Base-by-base conservation (phyloP, 2,329 filamentous ascomycete genomes). In the Ilyonectria destructans region DNA sequence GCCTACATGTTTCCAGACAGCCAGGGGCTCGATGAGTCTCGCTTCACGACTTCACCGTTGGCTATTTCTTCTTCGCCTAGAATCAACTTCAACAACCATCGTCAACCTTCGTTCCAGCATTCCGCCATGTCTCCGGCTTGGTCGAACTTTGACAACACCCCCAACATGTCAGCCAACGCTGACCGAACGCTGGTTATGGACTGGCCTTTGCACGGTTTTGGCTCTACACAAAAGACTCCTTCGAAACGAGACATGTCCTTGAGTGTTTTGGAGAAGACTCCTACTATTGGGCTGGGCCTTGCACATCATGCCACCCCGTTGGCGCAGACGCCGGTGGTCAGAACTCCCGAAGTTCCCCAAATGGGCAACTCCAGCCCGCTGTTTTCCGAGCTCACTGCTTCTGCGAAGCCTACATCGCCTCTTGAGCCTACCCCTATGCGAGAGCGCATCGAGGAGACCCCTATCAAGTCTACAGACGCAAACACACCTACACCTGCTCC, bases 1-100 rank as follows among this genome's bases (percentile, higher is more conserved):
- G 74, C 77, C 29, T 60, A 72, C 40, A 62, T 80, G 48, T 80
- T 82, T 61, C 77, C 79, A 13, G 49, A 67, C 2, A 77, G 64
- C 59, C 77, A 80, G 58, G 77, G 74, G 3, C 69, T 71, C 19
- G 74, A 79, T n/a, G 76, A 77, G 40, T 74, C 75, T 37, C 71
- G 43, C 2, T 76, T 75, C 10, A 70, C 73, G 13, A 57, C 59
- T 4, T 71, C 75, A 2, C 75, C 75, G 8, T 77, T 72, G 1
- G 65, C 70, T 2, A 68, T 73, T 23, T 74, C 77, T 3, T 71
- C 64, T 3, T 76, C 77, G 0, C 77, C 78, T 0, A 64, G 70
- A 62, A 71, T 74, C 21, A 67, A 43, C 1, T 71, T 74, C 43
- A 31, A 69, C 15, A 13, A 58, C 3, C 65, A 45, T 19, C 60